Evolutionary conservation across 768 basidiomycete species (phyloP).

Genomic region (Dacryopinax primogenitus): DNA sequence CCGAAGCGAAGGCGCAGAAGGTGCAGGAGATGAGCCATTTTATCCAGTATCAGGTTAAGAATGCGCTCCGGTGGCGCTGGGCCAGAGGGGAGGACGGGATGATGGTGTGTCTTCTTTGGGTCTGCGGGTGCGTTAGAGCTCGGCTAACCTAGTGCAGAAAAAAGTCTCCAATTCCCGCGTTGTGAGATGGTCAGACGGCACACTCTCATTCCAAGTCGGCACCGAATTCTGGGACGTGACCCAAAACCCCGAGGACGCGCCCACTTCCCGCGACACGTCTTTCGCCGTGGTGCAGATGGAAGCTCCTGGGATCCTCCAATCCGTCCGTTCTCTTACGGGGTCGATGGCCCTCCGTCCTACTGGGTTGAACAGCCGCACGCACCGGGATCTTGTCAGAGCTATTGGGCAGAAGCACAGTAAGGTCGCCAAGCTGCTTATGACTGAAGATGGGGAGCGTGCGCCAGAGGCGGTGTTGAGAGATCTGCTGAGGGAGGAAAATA

Average conservation of each 20-base stretch:
- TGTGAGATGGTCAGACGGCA: conserved; percentile 92
- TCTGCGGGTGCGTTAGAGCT: background rate
- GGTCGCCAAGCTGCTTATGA: conserved; percentile 64
- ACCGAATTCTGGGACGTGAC: conserved; percentile 89
- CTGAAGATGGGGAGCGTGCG: conserved; percentile 23
- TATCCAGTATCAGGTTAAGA: conserved; percentile 80
- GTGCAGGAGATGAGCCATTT: conserved; percentile 68
- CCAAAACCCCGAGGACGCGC: conserved; percentile 65
- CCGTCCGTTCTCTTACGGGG: conserved; percentile 71
- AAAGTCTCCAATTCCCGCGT: conserved; percentile 83
- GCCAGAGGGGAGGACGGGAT: conserved; percentile 56
- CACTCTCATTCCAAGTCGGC: conserved; percentile 78
- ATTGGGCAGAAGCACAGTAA: conserved; percentile 78
- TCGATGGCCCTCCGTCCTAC: conserved; percentile 74
- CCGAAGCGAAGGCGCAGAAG: conserved; percentile 39
- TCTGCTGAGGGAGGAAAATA: conserved; percentile 37
- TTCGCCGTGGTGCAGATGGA: conserved; percentile 87
- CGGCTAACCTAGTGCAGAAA: conserved; percentile 33
- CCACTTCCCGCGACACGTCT: conserved; percentile 62
- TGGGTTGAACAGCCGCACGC: conserved; percentile 81
- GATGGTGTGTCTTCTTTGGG: conserved; percentile 44
- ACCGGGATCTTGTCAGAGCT: conserved; percentile 74
- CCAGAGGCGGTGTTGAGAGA: conserved; percentile 64
- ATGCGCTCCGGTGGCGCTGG: conserved; percentile 95
- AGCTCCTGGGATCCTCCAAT: conserved; percentile 70